Evolutionary conservation across 495 filamentous ascomycete species (phyloP).

Genomic region (Aspergillus cristatus): DNA sequence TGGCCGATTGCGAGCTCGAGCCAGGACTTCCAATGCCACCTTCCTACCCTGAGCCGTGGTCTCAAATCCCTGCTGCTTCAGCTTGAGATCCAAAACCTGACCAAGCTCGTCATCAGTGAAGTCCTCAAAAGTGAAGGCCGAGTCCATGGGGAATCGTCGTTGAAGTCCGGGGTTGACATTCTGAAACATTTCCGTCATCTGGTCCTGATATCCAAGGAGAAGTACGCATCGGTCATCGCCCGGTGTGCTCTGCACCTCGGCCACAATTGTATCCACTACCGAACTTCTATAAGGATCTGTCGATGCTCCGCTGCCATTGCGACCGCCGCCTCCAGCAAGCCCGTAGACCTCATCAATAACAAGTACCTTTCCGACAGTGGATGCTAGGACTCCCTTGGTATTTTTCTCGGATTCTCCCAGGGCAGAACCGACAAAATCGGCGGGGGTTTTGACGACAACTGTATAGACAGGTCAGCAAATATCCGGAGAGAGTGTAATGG

Average conservation of each 20-base stretch:
- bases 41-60: constrained; percentile 31
- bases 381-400: constrained; percentile 61
- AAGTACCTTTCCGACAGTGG: constrained; percentile 61
- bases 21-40: constrained; percentile 33
- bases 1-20: constrained; percentile 32
- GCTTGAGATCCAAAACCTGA: constrained; percentile 44
- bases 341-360: constrained; percentile 72
- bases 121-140: constrained; percentile 57
- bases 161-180: constrained; percentile 60
- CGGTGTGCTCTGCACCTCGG: constrained; percentile 59
- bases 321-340: constrained; percentile 28
- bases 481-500: neutral
- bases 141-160: constrained; percentile 46
- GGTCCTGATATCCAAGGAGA: constrained; percentile 57
- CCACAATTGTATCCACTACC: constrained; percentile 62
- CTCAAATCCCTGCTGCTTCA: constrained; percentile 35
- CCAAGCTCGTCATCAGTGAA: constrained; percentile 47
- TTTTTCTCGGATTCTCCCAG: constrained; percentile 61
- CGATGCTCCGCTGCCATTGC: constrained; percentile 8
- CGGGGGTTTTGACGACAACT: constrained; percentile 61
- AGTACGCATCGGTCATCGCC: constrained; percentile 66
- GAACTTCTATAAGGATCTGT: constrained; percentile 53
- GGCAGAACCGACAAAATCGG: constrained; percentile 58
- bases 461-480: constrained; percentile 8
- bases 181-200: constrained; percentile 63